Base-by-base conservation (phyloP, 129 eudicot genomes). In the Smallanthus sonchifolius region DNA sequence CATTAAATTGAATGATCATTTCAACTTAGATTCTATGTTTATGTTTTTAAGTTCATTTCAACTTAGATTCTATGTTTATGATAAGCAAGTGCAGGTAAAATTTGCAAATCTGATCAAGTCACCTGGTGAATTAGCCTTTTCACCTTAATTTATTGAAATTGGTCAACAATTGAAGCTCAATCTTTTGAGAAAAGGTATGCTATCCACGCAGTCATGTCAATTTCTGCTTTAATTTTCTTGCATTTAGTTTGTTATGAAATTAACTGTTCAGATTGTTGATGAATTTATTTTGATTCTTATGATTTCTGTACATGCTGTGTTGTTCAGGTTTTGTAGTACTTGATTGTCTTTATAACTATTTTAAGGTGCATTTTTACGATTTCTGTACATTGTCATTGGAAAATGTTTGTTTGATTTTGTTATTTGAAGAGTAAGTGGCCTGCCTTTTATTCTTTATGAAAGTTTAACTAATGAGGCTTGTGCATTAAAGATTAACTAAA, bases 191-290 rank as follows among this genome's bases (percentile, higher is more conserved):
- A 45, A 20, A 65, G 72, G 79, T 65, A 48, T 36, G 20, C 60
- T 10, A 37, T 65, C 38, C 1, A 24, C 54, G 5, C 65, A 65
- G 3, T 38, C 1, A 11, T 11, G 3, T 44, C 69, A 44, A 15
- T 74, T 74, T 75, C 66, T n/a, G 54, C 54, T 65, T 49, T 37
- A 42, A 65, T 51, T 65, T 49, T 37, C 28, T 15, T 65, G 79
- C 73, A 75, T 75, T 19, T 38, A 68, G 81, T 35, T 28, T 56
- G 10, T 34, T 68, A 30, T 77, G 75, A 32, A 30, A 49, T 68
- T 60, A 68, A 56, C 16, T 56, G 47, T 3, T 40, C 4, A 9
- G 10, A 77, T 9, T 56, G 43, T 24, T 24, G 30, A 24, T 24
- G 30, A 24, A 24, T 24, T 24, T 39, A 9, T 24, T 15, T 65